Percentiles rank a stretch among this genome's conserved stretches.
Conservation (phyloP, 2,329 filamentous ascomycete species). For the Pseudonectria buxi region DNA sequence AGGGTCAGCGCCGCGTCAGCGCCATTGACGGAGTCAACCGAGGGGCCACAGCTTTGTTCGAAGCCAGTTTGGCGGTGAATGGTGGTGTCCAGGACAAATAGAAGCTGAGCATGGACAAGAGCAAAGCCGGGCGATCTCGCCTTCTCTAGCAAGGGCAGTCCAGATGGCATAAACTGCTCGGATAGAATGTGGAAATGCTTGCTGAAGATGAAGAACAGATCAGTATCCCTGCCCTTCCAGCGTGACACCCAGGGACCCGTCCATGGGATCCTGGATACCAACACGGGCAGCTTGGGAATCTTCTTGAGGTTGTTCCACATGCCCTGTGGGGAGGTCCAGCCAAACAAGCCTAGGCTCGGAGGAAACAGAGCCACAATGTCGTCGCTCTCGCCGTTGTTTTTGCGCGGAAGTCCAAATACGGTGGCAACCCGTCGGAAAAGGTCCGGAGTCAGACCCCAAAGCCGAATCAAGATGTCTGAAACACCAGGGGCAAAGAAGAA, state of each 20-base stretch:
- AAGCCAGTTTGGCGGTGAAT: slow-evolving; percentile 65
- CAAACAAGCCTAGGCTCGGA: slow-evolving; percentile 49
- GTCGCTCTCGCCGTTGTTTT: slow-evolving; percentile 50
- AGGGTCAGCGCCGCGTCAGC: slow-evolving; percentile 62
- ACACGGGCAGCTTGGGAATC: slow-evolving; percentile 57
- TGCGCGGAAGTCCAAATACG: slow-evolving; percentile 58
- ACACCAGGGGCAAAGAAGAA: slow-evolving; percentile 89
- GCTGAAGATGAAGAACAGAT: slow-evolving; percentile 85
- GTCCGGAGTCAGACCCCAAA: slow-evolving; percentile 69
- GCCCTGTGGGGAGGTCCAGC: slow-evolving; percentile 46
- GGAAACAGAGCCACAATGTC: slow-evolving; percentile 66
- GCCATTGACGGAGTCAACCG: slow-evolving; percentile 39
- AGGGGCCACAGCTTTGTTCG: slow-evolving; percentile 37
- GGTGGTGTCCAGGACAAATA: slow-evolving; percentile 73
- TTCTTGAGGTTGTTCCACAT: slow-evolving; percentile 55
- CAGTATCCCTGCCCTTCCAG: slow-evolving; percentile 82
- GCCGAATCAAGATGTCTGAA: slow-evolving; percentile 71
- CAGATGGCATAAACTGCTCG: slow-evolving; percentile 61
- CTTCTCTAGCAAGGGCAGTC: slow-evolving; percentile 47
- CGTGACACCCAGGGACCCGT: slow-evolving; percentile 76
- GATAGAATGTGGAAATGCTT: slow-evolving; percentile 80
- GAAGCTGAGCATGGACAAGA: slow-evolving; percentile 73
- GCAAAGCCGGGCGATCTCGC: slow-evolving; percentile 69
- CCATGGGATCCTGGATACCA: slow-evolving; percentile 72
- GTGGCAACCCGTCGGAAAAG: slow-evolving; percentile 65